Percentiles rank a stretch among this genome's conserved stretches.
Conservation (phyloP, 305 asterid genomes). For the Fraxinus xanthoxyloides region DNA sequence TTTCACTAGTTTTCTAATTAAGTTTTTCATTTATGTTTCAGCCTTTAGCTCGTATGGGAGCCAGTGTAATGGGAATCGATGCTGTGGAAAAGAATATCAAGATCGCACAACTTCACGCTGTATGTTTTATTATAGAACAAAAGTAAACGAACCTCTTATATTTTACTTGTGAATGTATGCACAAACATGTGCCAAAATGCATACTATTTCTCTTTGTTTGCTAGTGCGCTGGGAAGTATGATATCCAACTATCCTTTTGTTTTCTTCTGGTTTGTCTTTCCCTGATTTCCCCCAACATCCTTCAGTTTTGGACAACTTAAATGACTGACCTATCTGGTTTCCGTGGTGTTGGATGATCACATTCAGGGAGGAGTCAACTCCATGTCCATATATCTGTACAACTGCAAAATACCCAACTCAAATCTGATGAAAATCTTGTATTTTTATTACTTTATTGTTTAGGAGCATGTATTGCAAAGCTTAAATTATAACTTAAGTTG, state of each 20-base stretch:
- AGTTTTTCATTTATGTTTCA: slow-evolving; percentile 27
- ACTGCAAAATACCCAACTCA: neutral
- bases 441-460: neutral
- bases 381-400: neutral
- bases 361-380: slow-evolving; percentile 2
- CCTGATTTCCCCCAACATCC: neutral
- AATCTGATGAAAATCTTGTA: neutral
- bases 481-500: neutral
- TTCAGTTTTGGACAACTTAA: neutral
- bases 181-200: slow-evolving; percentile 14
- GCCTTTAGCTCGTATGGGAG: slow-evolving; percentile 95
- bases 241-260: neutral
- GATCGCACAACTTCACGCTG: slow-evolving; percentile 88
- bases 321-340: neutral
- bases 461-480: neutral
- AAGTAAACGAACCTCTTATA: neutral
- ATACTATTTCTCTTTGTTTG: neutral
- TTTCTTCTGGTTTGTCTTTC: neutral
- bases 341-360: slow-evolving; percentile 3
- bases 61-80: slow-evolving; percentile 79
- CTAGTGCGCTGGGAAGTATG: neutral
- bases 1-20: slow-evolving; percentile 15
- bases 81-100: slow-evolving; percentile 89
- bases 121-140: slow-evolving; percentile 35
- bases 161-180: neutral